Evolutionary conservation across 1,284 basidiomycete species (phyloP).

Genomic region (Coniferiporia sulphurascens): DNA sequence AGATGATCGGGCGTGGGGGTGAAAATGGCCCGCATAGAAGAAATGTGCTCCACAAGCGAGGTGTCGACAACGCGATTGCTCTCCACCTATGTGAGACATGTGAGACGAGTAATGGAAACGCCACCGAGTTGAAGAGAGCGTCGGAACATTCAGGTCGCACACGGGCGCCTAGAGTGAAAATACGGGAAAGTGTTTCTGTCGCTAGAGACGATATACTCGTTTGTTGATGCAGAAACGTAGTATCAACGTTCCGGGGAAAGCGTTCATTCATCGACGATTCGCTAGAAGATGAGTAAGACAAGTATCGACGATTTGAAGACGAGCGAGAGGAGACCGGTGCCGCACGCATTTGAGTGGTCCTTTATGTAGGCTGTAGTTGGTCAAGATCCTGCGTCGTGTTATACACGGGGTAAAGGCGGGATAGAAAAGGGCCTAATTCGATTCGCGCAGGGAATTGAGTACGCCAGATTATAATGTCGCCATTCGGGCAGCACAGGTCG

Average conservation of each 20-base stretch:
- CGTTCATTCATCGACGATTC: background rate
- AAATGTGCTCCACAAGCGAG: conserved; percentile 49
- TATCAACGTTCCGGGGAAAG: background rate
- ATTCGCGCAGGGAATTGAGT: background rate
- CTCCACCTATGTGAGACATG: conserved; percentile 49
- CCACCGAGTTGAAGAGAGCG: background rate
- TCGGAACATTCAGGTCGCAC: background rate
- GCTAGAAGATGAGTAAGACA: too few relatives aligned
- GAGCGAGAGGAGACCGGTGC: too few relatives aligned
- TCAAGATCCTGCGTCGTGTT: background rate
- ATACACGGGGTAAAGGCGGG: background rate
- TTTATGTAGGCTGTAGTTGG: background rate
- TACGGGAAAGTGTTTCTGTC: conserved; percentile 7
- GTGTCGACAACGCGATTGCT: conserved; percentile 38
- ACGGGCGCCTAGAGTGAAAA: conserved; percentile 3
- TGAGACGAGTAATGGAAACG: conserved; percentile 37
- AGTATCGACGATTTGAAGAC: too few relatives aligned
- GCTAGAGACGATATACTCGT: background rate
- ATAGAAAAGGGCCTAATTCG: background rate
- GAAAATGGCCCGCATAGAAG: conserved; percentile 38
- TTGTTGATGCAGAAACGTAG: background rate
- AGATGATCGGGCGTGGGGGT: background rate
- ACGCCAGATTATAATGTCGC: background rate
- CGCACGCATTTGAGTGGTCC: background rate
- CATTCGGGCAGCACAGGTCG: background rate